phyloP scores from a whole-genome alignment of 1,139 yeast species.

The Debaryomyces nepalensis region DNA sequence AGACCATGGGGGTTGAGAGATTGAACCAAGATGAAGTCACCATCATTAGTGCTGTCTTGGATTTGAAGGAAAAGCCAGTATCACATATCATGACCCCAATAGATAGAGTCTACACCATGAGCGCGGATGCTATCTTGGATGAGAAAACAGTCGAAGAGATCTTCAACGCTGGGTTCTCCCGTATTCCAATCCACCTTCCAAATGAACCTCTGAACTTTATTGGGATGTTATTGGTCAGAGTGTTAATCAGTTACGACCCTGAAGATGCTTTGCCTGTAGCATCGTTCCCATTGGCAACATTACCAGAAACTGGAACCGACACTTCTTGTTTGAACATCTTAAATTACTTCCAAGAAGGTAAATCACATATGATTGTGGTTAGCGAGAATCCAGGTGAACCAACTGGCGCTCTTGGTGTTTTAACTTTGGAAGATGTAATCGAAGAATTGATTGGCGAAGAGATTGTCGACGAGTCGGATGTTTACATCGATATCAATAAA shows the following conservation, averaged over 20 bases:
- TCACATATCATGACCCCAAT: slow-evolving; percentile 92
- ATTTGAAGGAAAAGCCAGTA: slow-evolving; percentile 89
- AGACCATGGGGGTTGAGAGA: slow-evolving; percentile 94
- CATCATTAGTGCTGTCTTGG: slow-evolving; percentile 90
- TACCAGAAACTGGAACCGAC: slow-evolving; percentile 91
- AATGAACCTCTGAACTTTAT: slow-evolving; percentile 88
- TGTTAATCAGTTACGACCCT: slow-evolving; percentile 93
- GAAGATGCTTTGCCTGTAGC: slow-evolving; percentile 94
- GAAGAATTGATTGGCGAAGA: slow-evolving; percentile 98
- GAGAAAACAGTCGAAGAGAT: slow-evolving; percentile 87
- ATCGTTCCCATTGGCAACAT: slow-evolving; percentile 90
- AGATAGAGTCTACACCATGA: slow-evolving; percentile 85
- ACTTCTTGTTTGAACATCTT: slow-evolving; percentile 93
- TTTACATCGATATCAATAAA: slow-evolving; percentile 86
- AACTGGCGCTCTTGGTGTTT: slow-evolving; percentile 85
- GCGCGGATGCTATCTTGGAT: slow-evolving; percentile 82
- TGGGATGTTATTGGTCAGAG: slow-evolving; percentile 93
- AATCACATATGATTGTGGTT: slow-evolving; percentile 95
- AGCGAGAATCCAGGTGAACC: slow-evolving; percentile 87
- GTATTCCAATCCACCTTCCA: slow-evolving; percentile 95
- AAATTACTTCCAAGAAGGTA: slow-evolving; percentile 97
- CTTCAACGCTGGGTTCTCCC: slow-evolving; percentile 90
- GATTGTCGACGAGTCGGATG: slow-evolving; percentile 97
- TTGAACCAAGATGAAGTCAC: slow-evolving; percentile 95
- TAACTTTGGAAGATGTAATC: slow-evolving; percentile 94